Percentiles rank a stretch among this genome's conserved stretches.
phyloP scores from a whole-genome alignment of 371 early-diverging fungal species.

The Mucor racemosus region DNA sequence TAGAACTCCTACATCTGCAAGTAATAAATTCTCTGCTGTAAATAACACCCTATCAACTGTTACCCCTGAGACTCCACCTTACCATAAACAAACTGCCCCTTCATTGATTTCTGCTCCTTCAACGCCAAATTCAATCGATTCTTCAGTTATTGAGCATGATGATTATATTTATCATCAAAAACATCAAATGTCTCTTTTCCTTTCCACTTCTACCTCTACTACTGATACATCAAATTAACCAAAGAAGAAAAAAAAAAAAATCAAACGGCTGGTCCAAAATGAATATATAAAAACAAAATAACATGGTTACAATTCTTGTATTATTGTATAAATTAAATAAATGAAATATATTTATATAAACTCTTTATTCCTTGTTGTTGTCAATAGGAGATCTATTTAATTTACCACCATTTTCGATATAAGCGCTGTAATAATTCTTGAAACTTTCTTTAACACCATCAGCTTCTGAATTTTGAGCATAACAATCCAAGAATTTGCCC shows the following conservation, averaged over 20 bases:
- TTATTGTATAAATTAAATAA: background rate
- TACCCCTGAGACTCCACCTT: slow-evolving; percentile 31
- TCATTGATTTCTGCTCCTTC: slow-evolving; percentile 44
- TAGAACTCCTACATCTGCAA: background rate
- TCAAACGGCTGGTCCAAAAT: slow-evolving; percentile 12
- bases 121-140: slow-evolving; percentile 45
- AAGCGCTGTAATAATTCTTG: slow-evolving; percentile 59
- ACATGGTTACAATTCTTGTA: background rate
- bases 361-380: background rate
- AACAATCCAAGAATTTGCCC: slow-evolving; percentile 90
- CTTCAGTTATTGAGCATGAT: slow-evolving; percentile 23
- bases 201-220: no score
- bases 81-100: slow-evolving; percentile 28
- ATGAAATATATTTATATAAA: background rate
- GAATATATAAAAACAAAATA: background rate
- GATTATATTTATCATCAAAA: slow-evolving; percentile 16
- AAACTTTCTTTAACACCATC: slow-evolving; percentile 65
- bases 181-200: background rate
- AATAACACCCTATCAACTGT: background rate
- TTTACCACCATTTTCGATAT: slow-evolving; percentile 50
- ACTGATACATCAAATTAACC: background rate
- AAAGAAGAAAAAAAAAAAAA: background rate
- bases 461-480: slow-evolving; percentile 78
- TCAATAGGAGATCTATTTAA: slow-evolving; percentile 1
- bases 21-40: background rate